Evolutionary conservation across 139 green algal species (phyloP), one percentile per base, ranked within the genome.

Genomic region (Astrephomene gubernaculifera): DNA sequence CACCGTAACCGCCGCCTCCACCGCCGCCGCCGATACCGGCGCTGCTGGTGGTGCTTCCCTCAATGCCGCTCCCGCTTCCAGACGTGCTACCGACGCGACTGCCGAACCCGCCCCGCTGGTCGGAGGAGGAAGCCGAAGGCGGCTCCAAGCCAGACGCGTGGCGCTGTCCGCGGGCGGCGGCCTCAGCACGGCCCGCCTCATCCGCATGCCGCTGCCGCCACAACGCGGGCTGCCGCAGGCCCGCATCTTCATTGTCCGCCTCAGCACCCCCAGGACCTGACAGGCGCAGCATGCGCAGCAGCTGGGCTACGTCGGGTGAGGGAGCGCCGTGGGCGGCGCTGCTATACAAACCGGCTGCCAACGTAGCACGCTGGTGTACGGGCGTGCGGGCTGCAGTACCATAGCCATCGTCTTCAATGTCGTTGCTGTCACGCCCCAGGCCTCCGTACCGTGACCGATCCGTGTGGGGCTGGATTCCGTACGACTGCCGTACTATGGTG

Each of bases 51-150:
- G 52, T 29, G 70, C 70, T 78, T 25, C 43, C 70, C 25, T n/a
- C 39, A 38, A 31, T 52, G 68, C 68, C 54, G 70, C 43, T 61
- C 25, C 43, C 41, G 70, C 19, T 44, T 43, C 70, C n/a, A n/a
- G n/a, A n/a, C n/a, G n/a, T 78, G 70, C 70, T 78, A 31, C 44
- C 70, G 29, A 75, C 38, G 38, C 68, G 68, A 39, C 68, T 75
- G 39, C 68, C 68, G 68, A 75, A 75, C 1, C 68, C 68, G 39
- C 17, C 38, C 68, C 2, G 4, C 24, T 17, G 8, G 38, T 38
- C 68, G 41, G 10, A 38, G 14, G 49, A 17, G 38, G 38, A 38
- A 39, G 19, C 68, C 38, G 38, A 24, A 21, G 38, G 68, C 61
- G 39, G 36, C 29, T 39, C 39, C 38, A 17, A 65, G 57, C 49